Base-by-base conservation (phyloP, 306 rosid species). In the Casuarina glauca region DNA sequence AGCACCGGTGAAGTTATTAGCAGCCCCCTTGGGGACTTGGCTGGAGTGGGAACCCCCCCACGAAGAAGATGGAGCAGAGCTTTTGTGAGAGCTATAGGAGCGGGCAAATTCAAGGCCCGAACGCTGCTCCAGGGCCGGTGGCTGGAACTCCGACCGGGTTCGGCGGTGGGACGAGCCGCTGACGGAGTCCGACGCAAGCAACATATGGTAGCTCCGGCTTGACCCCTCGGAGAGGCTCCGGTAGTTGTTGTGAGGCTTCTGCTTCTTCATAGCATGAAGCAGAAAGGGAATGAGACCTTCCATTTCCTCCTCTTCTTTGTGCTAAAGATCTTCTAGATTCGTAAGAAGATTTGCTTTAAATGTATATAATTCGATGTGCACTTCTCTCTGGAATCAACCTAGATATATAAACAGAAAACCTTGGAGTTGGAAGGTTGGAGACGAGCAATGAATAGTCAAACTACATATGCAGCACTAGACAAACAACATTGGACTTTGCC, bases 231-330 rank as follows among this genome's bases (percentile, higher is more conserved):
- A 93, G 52, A 71, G 55, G 62, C 90, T 80, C 80, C 90, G 76
- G 62, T 57, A 79, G 19, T 3, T 75, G 48, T 85, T 75, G 11
- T 55, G 78, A 36, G 91, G 93, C 58, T 79, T 89, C 32, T 76
- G 89, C 85, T 89, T 93, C 88, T 85, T 93, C 17, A 93, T 61
- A 3, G 79, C 97, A 55, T 88, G 94, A 75, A 89, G 61, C 32
- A 93, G 86, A 87, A 79, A 93, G 10, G 97, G 97, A 81, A 93
- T 93, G 78, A 91, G 87, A 15, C 96, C 97, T 78, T 93, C 97
- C 97, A 93, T 93, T 2, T 5, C 46, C 44, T 20, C 20, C 62
- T 57, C 32, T 61, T 66, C 54, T 45, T 46, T n/a, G 35, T 20
- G 26, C 26, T 20, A 20, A 20, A 20, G 26, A 20, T 20, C 26